Evolutionary conservation across 2,329 filamentous ascomycete species (phyloP).

Genomic region (Diplodia seriata): DNA sequence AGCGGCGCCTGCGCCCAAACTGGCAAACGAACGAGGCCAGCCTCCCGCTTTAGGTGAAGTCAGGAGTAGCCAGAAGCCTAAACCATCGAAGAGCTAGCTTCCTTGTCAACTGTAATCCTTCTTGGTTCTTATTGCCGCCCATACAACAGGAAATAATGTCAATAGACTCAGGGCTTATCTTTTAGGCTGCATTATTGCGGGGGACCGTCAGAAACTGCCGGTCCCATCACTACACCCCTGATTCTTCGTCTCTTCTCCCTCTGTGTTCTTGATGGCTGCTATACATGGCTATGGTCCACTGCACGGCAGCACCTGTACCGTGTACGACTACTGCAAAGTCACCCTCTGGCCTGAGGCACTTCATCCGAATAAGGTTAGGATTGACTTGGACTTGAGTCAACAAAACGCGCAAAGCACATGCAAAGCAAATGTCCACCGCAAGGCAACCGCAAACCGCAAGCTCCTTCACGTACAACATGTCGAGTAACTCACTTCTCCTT

Average conservation of each 20-base stretch:
- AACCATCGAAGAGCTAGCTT: background rate
- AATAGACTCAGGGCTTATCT: too few species aligned
- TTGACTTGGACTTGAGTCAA: background rate
- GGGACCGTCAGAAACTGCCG: too few species aligned
- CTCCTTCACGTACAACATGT: background rate
- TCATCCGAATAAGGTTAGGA: too few species aligned
- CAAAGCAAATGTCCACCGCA: background rate
- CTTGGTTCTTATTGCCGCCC: background rate
- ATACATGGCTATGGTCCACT: too few species aligned
- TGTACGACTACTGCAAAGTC: background rate
- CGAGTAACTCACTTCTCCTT: background rate
- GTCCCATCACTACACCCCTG: too few species aligned
- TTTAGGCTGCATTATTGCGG: too few species aligned
- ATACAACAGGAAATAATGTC: background rate
- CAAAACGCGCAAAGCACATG: background rate
- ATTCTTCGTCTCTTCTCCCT: too few species aligned
- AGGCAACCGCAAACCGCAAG: too few species aligned
- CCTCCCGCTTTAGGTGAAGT: background rate
- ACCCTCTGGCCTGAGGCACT: background rate
- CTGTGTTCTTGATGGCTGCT: too few species aligned
- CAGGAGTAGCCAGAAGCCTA: background rate
- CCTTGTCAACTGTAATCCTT: background rate
- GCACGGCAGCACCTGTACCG: too few species aligned
- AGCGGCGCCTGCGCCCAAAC: background rate
- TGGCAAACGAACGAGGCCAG: constrained; percentile 4